These are phyloP conservation scores for Quercus aquifolioides DNA, from an alignment of 306 rosid genomes.

Conservation along the genomic window DNA sequence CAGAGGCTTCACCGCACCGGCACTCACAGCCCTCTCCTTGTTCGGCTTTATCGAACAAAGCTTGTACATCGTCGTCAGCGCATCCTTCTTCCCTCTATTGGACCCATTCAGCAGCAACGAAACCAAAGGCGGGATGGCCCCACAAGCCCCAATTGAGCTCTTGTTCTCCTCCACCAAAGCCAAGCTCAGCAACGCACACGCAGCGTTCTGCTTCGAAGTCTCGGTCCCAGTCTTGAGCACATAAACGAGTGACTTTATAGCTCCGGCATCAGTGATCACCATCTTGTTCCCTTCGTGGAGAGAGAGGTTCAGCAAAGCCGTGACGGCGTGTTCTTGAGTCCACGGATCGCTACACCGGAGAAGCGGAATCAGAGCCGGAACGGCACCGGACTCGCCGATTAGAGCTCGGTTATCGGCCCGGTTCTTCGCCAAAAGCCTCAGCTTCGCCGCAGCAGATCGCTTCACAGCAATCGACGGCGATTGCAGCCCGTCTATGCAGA, in stretches of 20 bases:
- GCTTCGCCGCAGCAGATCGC: slow-evolving; percentile 94
- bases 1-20: slow-evolving; percentile 87
- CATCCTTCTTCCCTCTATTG: slow-evolving; percentile 85
- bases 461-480: slow-evolving; percentile 72
- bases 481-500: slow-evolving; percentile 77
- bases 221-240: slow-evolving; percentile 90
- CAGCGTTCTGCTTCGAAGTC: slow-evolving; percentile 92
- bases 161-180: slow-evolving; percentile 81
- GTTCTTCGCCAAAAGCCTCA: slow-evolving; percentile 85
- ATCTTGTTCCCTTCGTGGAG: slow-evolving; percentile 74
- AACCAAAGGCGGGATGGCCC: slow-evolving; percentile 82
- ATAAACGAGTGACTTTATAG: slow-evolving; percentile 76
- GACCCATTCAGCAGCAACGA: slow-evolving; percentile 71
- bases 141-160: slow-evolving; percentile 84
- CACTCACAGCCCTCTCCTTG: slow-evolving; percentile 83
- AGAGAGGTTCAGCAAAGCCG: slow-evolving; percentile 81
- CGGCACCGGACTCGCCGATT: slow-evolving; percentile 93
- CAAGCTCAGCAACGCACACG: slow-evolving; percentile 82
- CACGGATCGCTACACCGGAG: slow-evolving; percentile 89
- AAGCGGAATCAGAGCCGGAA: slow-evolving; percentile 76
- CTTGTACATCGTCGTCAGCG: slow-evolving; percentile 78
- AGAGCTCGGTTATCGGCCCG: slow-evolving; percentile 76
- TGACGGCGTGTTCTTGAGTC: slow-evolving; percentile 95
- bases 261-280: slow-evolving; percentile 74
- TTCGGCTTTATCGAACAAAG: slow-evolving; percentile 76